Conservation (phyloP, 2,329 filamentous ascomycete species). For the Dactylellina leptospora region DNA sequence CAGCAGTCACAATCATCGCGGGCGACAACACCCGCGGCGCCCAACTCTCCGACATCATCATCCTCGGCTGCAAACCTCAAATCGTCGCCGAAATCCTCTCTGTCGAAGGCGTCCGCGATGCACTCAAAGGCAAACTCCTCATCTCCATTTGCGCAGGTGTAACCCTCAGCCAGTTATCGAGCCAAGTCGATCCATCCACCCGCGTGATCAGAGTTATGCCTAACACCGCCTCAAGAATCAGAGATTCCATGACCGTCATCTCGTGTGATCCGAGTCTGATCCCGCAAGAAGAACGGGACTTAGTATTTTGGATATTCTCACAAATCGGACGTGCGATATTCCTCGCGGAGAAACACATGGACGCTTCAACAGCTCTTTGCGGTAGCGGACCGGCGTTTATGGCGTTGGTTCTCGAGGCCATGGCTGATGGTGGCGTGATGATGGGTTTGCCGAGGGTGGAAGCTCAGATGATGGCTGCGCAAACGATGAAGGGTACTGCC, state of each 20-base stretch:
- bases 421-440: constrained; percentile 79
- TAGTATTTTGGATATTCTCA: constrained; percentile 80
- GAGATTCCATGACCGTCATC: constrained; percentile 85
- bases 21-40: constrained; percentile 76
- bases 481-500: constrained; percentile 78
- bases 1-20: constrained; percentile 72
- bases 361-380: constrained; percentile 76
- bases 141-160: constrained; percentile 84
- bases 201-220: constrained; percentile 81
- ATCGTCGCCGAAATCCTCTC: constrained; percentile 75
- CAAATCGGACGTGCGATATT: constrained; percentile 76
- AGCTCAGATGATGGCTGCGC: constrained; percentile 78
- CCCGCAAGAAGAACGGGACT: constrained; percentile 63
- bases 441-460: constrained; percentile 79
- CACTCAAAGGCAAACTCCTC: constrained; percentile 79
- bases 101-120: constrained; percentile 74
- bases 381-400: constrained; percentile 81
- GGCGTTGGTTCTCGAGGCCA: constrained; percentile 76
- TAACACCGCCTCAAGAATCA: constrained; percentile 77
- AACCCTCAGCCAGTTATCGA: constrained; percentile 74
- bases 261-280: constrained; percentile 69
- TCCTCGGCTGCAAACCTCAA: constrained; percentile 83
- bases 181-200: constrained; percentile 63
- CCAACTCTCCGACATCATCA: constrained; percentile 74
- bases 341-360: constrained; percentile 74